Evolutionary conservation across 23 red algal species (phyloP).

Genomic region (Gracilaria domingensis): DNA sequence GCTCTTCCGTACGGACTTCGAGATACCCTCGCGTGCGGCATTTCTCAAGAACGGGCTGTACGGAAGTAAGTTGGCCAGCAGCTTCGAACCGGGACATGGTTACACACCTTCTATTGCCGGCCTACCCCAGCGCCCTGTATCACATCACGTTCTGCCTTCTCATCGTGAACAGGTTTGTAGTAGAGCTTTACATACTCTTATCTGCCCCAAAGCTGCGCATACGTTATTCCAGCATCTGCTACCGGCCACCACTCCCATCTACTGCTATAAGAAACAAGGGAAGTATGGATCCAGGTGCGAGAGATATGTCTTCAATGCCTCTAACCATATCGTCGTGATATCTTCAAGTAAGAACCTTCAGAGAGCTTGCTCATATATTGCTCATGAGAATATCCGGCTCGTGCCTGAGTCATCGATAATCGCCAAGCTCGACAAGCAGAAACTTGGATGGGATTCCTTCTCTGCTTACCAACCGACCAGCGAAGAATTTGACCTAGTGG

Average conservation of each 20-base stretch:
- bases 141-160: background rate
- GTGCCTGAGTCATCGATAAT: too few species aligned
- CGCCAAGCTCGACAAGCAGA: too few species aligned
- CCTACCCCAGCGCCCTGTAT: background rate
- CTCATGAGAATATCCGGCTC: too few species aligned
- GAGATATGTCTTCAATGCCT: background rate
- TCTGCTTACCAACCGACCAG: too few species aligned
- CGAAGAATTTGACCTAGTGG: too few species aligned
- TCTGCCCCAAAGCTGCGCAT: background rate
- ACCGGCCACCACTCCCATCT: background rate
- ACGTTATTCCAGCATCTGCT: background rate
- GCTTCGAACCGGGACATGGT: constrained; percentile 13
- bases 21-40: constrained; percentile 4
- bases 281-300: constrained; percentile 1
- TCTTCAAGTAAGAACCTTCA: too few species aligned
- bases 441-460: too few species aligned
- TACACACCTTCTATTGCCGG: constrained; percentile 24
- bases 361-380: too few species aligned
- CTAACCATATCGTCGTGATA: too few species aligned
- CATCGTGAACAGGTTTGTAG: background rate
- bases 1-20: background rate
- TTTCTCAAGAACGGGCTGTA: constrained; percentile 29
- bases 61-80: constrained; percentile 34
- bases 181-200: background rate
- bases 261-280: background rate